Evolutionary conservation across 116 monocot species (phyloP), one percentile per base, ranked within the genome.

Genomic region (Dioscorea cayenensis): DNA sequence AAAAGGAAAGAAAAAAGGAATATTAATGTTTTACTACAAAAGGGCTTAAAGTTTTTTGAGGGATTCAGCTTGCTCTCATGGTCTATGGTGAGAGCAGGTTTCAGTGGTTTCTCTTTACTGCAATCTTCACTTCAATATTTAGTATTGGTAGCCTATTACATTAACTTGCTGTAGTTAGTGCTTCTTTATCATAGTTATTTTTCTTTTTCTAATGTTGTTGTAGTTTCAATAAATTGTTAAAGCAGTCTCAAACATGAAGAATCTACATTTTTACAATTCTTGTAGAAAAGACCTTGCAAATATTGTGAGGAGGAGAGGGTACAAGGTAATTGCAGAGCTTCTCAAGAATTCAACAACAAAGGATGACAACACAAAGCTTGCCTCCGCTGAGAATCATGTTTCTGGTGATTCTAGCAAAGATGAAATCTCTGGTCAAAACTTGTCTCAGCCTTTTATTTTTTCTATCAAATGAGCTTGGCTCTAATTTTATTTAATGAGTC

Each of bases 261-360:
- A 1, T 52, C 49, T 14, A 6, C 4, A 12, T 71, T 63, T 27
- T 27, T 51, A 25, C n/a, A 68, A 65, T 77, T 20, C 62, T 27
- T 43, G 37, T 66, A 88, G 88, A 66, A 92, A 84, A 64, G 92
- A 89, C 72, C 84, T 92, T 64, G 92, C 92, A 72, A 77, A 86
- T 70, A 79, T 84, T 78, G 82, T 92, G 70, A 86, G 89, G 67
- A 72, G 80, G 51, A 89, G 81, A 80, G 89, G 92, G 64, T 84
- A 86, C 71, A 86, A 84, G 66, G 75, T 64, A 37, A 74, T 92
- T 18, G 49, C 76, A 18, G 72, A 82, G 61, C 79, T 89, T 77
- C 78, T 89, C 11, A 65, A 13, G 22, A 78, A 51, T 76, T 77
- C 78, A 67, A 22, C 36, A 70, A 50, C 71, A 71, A 73, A 61